Evolutionary conservation across 2,329 filamentous ascomycete species (phyloP), one percentile per base, ranked within the genome.

Genomic region (Elsinoe australis): DNA sequence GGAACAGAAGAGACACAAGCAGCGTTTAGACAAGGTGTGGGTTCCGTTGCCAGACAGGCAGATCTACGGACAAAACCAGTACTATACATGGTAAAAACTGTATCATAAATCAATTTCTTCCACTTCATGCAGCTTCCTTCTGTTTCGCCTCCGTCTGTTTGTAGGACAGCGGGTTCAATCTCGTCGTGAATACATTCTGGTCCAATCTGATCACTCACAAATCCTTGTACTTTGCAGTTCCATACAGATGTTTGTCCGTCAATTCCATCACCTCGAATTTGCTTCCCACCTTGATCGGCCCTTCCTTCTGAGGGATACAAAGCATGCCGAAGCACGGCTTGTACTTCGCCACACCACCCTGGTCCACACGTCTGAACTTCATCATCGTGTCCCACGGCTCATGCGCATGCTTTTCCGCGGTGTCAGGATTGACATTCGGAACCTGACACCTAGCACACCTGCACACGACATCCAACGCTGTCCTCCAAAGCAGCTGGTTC

Each of bases 1-100:
- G 51, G 75, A 87, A 62, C 80, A 80, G 56, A 90, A 87, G 71
- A 76, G 84, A 64, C 73, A 77, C 48, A 81, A 81, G 60, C 78
- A 81, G 54, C 83, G 85, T 55, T 78, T 89, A 58, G 77, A 81
- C 52, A 85, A 86, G 54, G 80, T 90, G 12, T 95, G 90, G 90
- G 78, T 85, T 9, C 87, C 89, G 58, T 71, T 96, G 47, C 90
- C 90, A 5, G 87, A 95, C 65, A 80, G 89, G 53, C 85, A 84
- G 5, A 75, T 98, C 49, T 82, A 83, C 53, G 82, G 82, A 28
- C 89, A 95, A 71, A 78, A 85, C 58, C 90, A 87, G 62, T 94
- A 92, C 66, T 94, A 94, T 67, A 80, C 85, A 52, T 98, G 90
- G 90, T 96, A 82, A 54, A n/a, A 49, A 7, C 19, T 29, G 47